Evolutionary conservation across 2,329 filamentous ascomycete species (phyloP).

Genomic region (Apiospora aurea): DNA sequence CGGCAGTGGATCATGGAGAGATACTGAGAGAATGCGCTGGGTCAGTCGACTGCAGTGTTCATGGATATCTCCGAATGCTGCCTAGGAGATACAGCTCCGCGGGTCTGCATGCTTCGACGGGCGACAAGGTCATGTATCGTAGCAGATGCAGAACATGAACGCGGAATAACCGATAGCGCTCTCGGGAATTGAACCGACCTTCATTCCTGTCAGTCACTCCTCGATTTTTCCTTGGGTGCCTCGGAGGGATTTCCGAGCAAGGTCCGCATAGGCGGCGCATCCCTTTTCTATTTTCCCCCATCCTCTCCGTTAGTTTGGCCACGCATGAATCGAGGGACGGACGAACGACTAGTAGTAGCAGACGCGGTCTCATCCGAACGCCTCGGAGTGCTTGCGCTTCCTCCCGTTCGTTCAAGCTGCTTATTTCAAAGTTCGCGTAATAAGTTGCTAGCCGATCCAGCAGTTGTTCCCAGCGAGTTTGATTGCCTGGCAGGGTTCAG

Average conservation of each 20-base stretch:
- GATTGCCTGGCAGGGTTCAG: background rate
- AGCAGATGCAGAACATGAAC: too few relatives aligned
- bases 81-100: background rate
- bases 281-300: background rate
- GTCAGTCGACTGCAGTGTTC: too few relatives aligned
- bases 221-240: too few relatives aligned
- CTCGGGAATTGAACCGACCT: too few relatives aligned
- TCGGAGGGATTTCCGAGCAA: background rate
- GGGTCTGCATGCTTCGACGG: background rate
- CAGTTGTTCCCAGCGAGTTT: background rate
- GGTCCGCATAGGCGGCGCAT: background rate
- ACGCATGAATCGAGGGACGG: background rate
- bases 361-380: background rate
- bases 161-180: too few relatives aligned
- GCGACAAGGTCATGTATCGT: background rate
- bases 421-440: background rate
- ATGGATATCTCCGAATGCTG: too few relatives aligned
- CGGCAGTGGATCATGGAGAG: conserved; percentile 70
- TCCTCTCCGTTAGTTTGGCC: background rate
- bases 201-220: too few relatives aligned
- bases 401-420: background rate
- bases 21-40: conserved; percentile 53
- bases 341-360: background rate
- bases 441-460: background rate
- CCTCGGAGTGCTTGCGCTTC: background rate